These are phyloP conservation scores for Phragmites australis DNA, from an alignment of 176 grass and related monocot species.

Conservation along the genomic window DNA sequence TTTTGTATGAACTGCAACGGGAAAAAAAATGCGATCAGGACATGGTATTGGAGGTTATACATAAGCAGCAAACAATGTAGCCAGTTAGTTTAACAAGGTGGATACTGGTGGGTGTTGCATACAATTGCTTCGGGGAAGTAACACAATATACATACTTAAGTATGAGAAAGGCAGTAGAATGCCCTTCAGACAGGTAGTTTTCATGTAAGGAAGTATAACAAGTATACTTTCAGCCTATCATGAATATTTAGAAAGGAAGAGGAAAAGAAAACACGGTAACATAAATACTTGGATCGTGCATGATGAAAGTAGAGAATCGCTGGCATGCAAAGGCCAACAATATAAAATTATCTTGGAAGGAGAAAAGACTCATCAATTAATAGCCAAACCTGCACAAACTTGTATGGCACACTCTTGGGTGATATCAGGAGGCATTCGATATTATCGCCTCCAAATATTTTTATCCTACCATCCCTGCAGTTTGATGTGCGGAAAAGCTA, in stretches of 20 bases:
- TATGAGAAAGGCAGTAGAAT: neutral
- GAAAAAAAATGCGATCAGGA: neutral
- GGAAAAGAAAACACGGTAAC: neutral
- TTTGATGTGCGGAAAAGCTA: neutral
- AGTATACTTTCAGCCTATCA: neutral
- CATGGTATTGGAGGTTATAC: neutral
- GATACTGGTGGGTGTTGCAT: neutral
- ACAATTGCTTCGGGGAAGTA: neutral
- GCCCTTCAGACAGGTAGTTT: neutral
- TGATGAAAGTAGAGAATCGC: neutral
- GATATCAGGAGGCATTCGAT: conserved; percentile 84
- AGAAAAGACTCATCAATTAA: neutral
- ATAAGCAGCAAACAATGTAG: neutral
- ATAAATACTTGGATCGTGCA: too few species aligned
- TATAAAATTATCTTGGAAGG: neutral
- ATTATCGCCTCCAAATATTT: conserved; percentile 86
- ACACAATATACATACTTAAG: neutral
- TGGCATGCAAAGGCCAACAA: neutral
- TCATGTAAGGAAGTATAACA: neutral
- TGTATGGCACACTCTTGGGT: conserved; percentile 79
- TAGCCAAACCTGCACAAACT: conserved; percentile 74
- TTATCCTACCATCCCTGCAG: conserved; percentile 92
- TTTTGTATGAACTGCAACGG: conserved; percentile 88
- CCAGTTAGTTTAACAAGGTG: neutral
- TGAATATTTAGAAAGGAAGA: neutral